Evolutionary conservation across 768 basidiomycete species (phyloP), one percentile per base, ranked within the genome.

Genomic region (Lactarius trivialis): DNA sequence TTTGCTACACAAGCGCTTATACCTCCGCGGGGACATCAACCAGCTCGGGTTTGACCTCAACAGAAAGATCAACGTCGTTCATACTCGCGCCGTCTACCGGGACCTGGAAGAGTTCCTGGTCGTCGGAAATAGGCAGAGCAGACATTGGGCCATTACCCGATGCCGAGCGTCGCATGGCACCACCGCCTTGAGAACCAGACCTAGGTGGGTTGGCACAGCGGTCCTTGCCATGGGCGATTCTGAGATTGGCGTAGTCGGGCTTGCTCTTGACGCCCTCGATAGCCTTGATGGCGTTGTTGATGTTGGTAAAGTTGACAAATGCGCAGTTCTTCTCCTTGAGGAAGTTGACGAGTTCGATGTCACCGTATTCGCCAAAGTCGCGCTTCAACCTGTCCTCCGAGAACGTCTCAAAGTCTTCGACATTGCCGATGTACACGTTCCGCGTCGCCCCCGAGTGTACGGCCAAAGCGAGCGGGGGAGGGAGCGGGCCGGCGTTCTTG

Each of bases 211-310:
- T 95, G 33, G 93, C 95, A 73, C 94, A 98, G 37, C 94, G 84
- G 71, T 97, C 94, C 73, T 97, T 98, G 63, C 95, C 94, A 74
- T 95, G 94, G 17, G 93, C 88, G 61, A 99, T 91, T 43, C 93
- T 88, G 67, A 98, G 76, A 73, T 86, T 87, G 19, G 84, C 79
- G 71, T 98, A 98, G 71, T 98, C 95, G 2, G 91, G 84, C 71
- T 93, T 91, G 71, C 80, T 84, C 82, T 96, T 96, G 75, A 97
- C 83, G 8, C 87, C 89, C 60, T 98, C 96, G 70, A 98, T 95
- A n/a, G 96, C 94, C 78, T 98, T 98, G 80, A 94, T 93, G 14
- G 94, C 93, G 71, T 95, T 95, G 55, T 88, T 86, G 67, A 97
- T 85, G 76, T 94, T 94, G 36, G 93, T 96, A 68, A 94, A 96